A percentile compares a stretch with the other conserved stretches of the same genome.
phyloP scores from a whole-genome alignment of 2,329 filamentous ascomycete species.

The Sclerotinia sclerotiorum region DNA sequence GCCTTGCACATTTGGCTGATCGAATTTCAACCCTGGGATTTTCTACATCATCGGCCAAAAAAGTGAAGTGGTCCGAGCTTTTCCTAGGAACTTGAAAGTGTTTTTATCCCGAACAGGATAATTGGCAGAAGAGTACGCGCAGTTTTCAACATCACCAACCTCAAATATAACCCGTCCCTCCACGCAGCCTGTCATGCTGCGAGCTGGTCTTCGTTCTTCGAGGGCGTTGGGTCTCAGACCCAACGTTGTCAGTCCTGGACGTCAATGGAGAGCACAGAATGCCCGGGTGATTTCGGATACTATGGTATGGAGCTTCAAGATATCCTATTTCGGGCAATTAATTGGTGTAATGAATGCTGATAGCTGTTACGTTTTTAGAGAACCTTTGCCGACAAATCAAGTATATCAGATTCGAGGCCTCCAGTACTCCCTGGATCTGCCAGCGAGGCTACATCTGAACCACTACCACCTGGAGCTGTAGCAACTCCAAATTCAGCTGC shows the following conservation, averaged over 20 bases:
- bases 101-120: conserved; percentile 21
- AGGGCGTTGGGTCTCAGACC: conserved; percentile 58
- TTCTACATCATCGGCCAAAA: conserved; percentile 24
- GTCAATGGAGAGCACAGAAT: conserved; percentile 57
- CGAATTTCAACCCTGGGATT: background rate
- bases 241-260: conserved; percentile 52
- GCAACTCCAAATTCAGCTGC: conserved; percentile 30
- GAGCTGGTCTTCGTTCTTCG: conserved; percentile 65
- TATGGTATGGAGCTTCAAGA: conserved; percentile 41
- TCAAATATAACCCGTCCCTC: conserved; percentile 34
- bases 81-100: conserved; percentile 26
- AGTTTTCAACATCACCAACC: conserved; percentile 30
- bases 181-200: conserved; percentile 62
- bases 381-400: conserved; percentile 56
- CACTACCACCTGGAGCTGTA: conserved; percentile 41
- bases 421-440: conserved; percentile 53
- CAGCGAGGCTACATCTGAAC: conserved; percentile 41
- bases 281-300: conserved; percentile 40
- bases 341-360: conserved; percentile 28
- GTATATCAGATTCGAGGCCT: conserved; percentile 49
- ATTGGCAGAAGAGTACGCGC: conserved; percentile 29
- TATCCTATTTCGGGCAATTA: conserved; percentile 24
- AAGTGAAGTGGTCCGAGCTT: conserved; percentile 21
- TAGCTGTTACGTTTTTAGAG: conserved; percentile 46
- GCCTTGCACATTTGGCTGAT: conserved; percentile 27